These are phyloP conservation scores for Meyerozyma smithsonii DNA, from an alignment of 1,139 yeast species.

Conservation along the genomic window DNA sequence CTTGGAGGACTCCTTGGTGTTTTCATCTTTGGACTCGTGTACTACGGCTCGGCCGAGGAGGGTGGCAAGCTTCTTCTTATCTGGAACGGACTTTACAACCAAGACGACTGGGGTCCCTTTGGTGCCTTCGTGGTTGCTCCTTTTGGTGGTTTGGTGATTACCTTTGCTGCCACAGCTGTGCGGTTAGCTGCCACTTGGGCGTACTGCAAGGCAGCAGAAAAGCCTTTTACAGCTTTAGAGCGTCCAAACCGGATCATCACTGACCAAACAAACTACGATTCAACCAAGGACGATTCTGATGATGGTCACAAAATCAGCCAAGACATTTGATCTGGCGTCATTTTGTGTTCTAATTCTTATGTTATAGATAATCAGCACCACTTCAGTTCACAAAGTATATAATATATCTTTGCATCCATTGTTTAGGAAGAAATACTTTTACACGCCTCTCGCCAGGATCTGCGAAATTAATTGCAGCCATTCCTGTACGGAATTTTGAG, in stretches of 20 bases:
- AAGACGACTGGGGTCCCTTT: constrained; percentile 88
- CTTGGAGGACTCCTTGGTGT: constrained; percentile 76
- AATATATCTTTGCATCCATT: neutral
- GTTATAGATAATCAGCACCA: too few relatives aligned
- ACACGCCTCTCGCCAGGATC: neutral
- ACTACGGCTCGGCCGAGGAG: constrained; percentile 62
- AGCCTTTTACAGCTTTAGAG: constrained; percentile 54
- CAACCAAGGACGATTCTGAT: neutral
- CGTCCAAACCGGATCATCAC: constrained; percentile 26
- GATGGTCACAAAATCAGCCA: too few relatives aligned
- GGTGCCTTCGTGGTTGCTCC: constrained; percentile 95
- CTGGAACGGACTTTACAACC: constrained; percentile 73
- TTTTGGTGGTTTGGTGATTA: constrained; percentile 65
- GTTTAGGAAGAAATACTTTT: neutral
- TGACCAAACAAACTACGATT: neutral
- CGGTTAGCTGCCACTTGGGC: constrained; percentile 41
- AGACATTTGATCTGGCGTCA: too few relatives aligned
- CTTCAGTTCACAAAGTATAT: too few relatives aligned
- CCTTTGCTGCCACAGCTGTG: constrained; percentile 45
- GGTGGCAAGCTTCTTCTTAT: constrained; percentile 71
- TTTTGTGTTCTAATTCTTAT: too few relatives aligned
- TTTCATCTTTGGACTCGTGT: constrained; percentile 78
- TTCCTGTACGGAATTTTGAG: too few relatives aligned
- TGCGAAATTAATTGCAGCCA: too few relatives aligned
- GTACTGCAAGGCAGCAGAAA: constrained; percentile 34